These are phyloP conservation scores for Hypocrella siamensis DNA, from an alignment of 2,329 filamentous ascomycete genomes.

Conservation along the genomic window DNA sequence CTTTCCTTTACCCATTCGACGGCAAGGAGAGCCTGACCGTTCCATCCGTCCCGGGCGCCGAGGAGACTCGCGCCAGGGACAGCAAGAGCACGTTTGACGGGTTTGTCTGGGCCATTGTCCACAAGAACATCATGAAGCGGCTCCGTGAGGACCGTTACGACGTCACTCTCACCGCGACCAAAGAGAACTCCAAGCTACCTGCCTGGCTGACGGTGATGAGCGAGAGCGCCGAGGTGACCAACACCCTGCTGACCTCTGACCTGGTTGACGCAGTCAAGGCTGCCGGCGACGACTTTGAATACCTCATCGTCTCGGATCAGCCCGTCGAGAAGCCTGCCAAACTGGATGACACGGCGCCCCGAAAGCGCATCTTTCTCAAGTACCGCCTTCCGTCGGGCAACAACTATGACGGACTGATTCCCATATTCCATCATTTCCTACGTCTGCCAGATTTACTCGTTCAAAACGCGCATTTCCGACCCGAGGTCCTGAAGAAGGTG, in stretches of 20 bases:
- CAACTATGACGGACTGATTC: conserved; percentile 49
- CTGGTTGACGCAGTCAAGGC: conserved; percentile 63
- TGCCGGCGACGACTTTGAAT: conserved; percentile 67
- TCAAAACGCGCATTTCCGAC: conserved; percentile 65
- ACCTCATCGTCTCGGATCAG: conserved; percentile 79
- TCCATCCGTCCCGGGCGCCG: conserved; percentile 44
- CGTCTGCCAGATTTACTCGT: conserved; percentile 74
- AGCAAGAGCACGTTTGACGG: conserved; percentile 62
- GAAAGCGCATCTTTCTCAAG: conserved; percentile 75
- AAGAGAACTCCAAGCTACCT: conserved; percentile 82
- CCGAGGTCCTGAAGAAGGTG: conserved; percentile 78
- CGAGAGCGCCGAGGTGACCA: conserved; percentile 89
- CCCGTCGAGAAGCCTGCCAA: conserved; percentile 73
- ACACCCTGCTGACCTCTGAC: conserved; percentile 74
- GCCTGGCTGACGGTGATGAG: conserved; percentile 89
- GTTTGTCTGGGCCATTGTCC: conserved; percentile 89
- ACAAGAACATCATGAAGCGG: conserved; percentile 86
- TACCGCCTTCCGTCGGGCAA: conserved; percentile 51
- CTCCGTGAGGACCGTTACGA: conserved; percentile 90
- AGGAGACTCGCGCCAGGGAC: conserved; percentile 36
- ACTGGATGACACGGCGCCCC: conserved; percentile 66
- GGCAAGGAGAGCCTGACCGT: conserved; percentile 74
- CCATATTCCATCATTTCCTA: conserved; percentile 69
- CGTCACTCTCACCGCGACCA: conserved; percentile 79
- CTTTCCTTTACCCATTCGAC: conserved; percentile 75